Base-by-base conservation (phyloP, 73 alveolate genomes). In the Paramecium sexaurelia region DNA sequence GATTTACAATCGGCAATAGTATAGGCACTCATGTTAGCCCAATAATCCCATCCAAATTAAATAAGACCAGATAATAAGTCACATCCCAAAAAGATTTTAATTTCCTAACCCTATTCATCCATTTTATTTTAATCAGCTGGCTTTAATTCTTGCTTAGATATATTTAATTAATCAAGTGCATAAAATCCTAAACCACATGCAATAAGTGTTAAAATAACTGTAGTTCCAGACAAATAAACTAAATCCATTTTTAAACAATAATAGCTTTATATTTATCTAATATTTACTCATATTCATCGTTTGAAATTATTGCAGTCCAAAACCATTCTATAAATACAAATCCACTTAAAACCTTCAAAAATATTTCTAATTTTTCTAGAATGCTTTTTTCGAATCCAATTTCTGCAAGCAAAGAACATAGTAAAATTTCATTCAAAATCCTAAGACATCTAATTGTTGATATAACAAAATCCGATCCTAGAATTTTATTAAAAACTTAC, bases 11-110 rank as follows among this genome's bases (percentile, higher is more conserved):
- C 90, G 19, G 43, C 90, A 0, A 78, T 8, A 0, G 90, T 78
- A 29, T 22, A 41, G 0, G 90, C 68, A 78, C 55, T 78, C 47
- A 78, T 41, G 22, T 78, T 78, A 41, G 90, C 90, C 68, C 68
- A 41, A 78, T 78, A 78, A 78, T 78, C 90, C 90, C 90, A 78
- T 78, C 75, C 90, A 78, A 78, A 78, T 78, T 78, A 17, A 2
- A 78, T 29, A 24, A 78, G 33, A 37, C 61, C 90, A 43, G 90
- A 78, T 20, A 78, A 24, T 11, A 39, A 22, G 20, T 78, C 73
- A 24, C 68, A 39, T 19, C 55, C 90, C 32, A 78, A 43, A 43
- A 78, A 78, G 8, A 78, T 7, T 78, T 78, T 41, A 13, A 78
- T 78, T 78, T 78, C 90, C 10, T 9, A 41, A 7, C 55, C 20